phyloP scores from a whole-genome alignment of 169 alveolate species.

The Blepharisma undulans region DNA sequence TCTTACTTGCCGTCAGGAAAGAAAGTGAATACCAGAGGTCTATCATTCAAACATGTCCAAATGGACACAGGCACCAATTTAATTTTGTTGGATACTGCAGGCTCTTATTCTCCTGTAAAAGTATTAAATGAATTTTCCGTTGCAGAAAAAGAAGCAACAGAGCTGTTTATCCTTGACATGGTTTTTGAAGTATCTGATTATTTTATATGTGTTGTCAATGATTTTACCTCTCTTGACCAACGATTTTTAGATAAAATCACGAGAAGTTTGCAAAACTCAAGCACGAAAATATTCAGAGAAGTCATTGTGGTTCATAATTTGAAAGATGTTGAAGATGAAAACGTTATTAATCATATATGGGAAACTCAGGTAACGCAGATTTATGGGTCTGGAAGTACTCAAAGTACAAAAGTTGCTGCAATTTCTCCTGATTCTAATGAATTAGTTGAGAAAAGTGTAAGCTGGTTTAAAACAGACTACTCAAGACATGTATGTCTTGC shows the following conservation, averaged over 20 bases:
- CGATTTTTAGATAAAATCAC: slow-evolving; percentile 49
- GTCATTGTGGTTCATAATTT: slow-evolving; percentile 55
- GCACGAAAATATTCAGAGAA: slow-evolving; percentile 51
- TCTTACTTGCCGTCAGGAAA: slow-evolving; percentile 53
- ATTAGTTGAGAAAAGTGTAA: slow-evolving; percentile 44
- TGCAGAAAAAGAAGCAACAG: slow-evolving; percentile 58
- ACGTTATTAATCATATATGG: slow-evolving; percentile 52
- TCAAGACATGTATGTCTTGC: slow-evolving; percentile 57
- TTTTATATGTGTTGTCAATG: slow-evolving; percentile 58
- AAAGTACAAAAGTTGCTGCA: slow-evolving; percentile 50
- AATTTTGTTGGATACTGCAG: slow-evolving; percentile 59
- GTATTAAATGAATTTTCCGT: slow-evolving; percentile 44
- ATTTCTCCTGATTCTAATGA: slow-evolving; percentile 6
- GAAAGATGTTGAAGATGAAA: slow-evolving; percentile 50
- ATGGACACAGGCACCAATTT: slow-evolving; percentile 52
- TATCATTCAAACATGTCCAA: slow-evolving; percentile 53
- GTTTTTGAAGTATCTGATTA: slow-evolving; percentile 54
- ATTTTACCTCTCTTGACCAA: slow-evolving; percentile 52
- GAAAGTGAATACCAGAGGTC: slow-evolving; percentile 53
- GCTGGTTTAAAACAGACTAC: slow-evolving; percentile 53
- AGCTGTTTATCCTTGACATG: slow-evolving; percentile 42
- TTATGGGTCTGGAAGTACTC: slow-evolving; percentile 38
- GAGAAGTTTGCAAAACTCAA: slow-evolving; percentile 43
- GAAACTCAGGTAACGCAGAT: slow-evolving; percentile 47
- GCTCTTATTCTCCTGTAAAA: slow-evolving; percentile 54